Base-by-base conservation (phyloP, 176 grass and related monocot genomes). In the Hordeum marinum region DNA sequence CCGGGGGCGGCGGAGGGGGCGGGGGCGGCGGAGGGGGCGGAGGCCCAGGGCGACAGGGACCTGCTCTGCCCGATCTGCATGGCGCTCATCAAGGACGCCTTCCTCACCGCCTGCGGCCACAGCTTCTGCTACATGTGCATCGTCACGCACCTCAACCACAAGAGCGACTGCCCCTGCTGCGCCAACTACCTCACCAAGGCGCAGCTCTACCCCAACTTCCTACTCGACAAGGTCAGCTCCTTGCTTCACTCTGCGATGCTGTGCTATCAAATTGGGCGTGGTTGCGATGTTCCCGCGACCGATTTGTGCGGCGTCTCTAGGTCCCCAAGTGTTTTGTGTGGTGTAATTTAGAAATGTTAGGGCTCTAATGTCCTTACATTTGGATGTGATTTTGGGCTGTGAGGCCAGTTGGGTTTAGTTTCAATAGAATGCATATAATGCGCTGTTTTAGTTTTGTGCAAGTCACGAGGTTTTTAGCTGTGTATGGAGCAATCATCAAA, bases 41-140 rank as follows among this genome's bases (percentile, higher is more conserved):
- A 7, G 66, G 39, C n/a, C 39, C 45, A 4, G 60, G 74, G 76
- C 1, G 96, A 98, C 15, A 94, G 89, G 89, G 96, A 98, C 76
- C 88, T 98, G 48, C 93, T 95, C 29, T 98, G 93, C 83, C 96
- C 96, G 82, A 98, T 98, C 86, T 98, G 96, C 85, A 98, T 98
- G 96, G 96, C 87, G 11, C n/a, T 95, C 85, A 94, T 98, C 81
- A 98, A 95, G 93, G 96, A 98, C 62, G 96, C 96, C 77, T 98
- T 98, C 84, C 85, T 98, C 80, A 98, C 96, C 66, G 73, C 91
- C 43, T 98, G 96, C 68, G 93, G 96, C 4, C 96, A 98, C 86
- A 95, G 89, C 85, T 98, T 98, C 89, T 98, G 96, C 87, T 98
- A 98, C 89, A 94, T 95, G 91, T 98, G 96, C 88, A 94, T 98